phyloP scores from a whole-genome alignment of 176 grass and related monocot species.

The Ensete ventricosum region DNA sequence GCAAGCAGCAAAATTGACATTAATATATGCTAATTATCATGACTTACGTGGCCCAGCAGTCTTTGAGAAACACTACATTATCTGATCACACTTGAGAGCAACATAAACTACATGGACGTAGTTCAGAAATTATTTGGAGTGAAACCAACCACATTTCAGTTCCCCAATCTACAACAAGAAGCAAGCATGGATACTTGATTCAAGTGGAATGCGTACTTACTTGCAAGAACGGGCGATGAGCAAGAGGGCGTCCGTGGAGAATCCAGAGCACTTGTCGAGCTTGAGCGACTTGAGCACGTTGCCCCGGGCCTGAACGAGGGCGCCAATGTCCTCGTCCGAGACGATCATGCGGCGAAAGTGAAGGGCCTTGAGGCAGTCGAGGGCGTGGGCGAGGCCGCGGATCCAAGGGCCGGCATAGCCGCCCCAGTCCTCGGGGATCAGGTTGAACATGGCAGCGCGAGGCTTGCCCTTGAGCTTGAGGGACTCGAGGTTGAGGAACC shows the following conservation, averaged over 20 bases:
- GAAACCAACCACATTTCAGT: too few species aligned
- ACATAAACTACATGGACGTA: too few species aligned
- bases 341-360: slow-evolving; percentile 75
- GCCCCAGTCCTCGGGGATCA: slow-evolving; percentile 69
- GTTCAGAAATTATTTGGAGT: too few species aligned
- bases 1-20: too few species aligned
- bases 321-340: slow-evolving; percentile 39
- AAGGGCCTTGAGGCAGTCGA: slow-evolving; percentile 78
- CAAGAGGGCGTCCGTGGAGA: slow-evolving; percentile 66
- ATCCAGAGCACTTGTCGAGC: slow-evolving; percentile 82
- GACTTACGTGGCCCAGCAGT: too few species aligned
- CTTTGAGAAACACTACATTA: too few species aligned
- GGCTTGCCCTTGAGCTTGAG: slow-evolving; percentile 63
- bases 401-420: slow-evolving; percentile 63
- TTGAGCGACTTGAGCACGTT: slow-evolving; percentile 59
- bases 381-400: slow-evolving; percentile 33
- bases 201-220: slow-evolving; percentile 18
- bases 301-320: slow-evolving; percentile 43
- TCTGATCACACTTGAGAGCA: too few species aligned
- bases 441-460: slow-evolving; percentile 61
- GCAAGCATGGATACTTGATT: not conserved
- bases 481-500: slow-evolving; percentile 58
- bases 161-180: not conserved
- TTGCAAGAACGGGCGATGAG: slow-evolving; percentile 68
- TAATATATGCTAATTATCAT: too few species aligned